phyloP scores from a whole-genome alignment of 2,329 filamentous ascomycete species.

The Knufia petricola region DNA sequence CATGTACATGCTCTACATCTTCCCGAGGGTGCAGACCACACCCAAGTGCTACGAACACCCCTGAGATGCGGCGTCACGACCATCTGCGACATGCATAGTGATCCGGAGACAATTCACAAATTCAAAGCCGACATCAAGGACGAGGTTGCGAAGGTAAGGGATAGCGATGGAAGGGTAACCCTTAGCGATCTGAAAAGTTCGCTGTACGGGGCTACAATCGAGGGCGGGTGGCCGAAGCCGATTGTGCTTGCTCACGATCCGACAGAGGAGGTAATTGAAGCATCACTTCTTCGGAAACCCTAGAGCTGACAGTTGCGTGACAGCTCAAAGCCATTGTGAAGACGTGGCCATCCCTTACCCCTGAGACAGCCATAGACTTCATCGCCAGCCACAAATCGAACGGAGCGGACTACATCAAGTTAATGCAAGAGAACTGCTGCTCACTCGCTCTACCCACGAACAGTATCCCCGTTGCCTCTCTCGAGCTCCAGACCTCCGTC shows the following conservation, averaged over 20 bases:
- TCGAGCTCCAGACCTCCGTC: conserved; percentile 32
- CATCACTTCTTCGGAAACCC: too few relatives aligned
- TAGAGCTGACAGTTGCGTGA: too few relatives aligned
- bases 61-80: conserved; percentile 22
- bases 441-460: conserved; percentile 22
- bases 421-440: conserved; percentile 24
- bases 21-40: conserved; percentile 14
- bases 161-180: conserved; percentile 12
- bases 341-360: conserved; percentile 40
- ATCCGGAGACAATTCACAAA: conserved; percentile 15
- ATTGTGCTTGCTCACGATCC: conserved; percentile 17
- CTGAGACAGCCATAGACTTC: conserved; percentile 31
- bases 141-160: conserved; percentile 14
- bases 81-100: conserved; percentile 22
- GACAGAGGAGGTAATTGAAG: conserved; percentile 27
- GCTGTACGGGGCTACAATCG: conserved; percentile 41
- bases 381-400: conserved; percentile 17
- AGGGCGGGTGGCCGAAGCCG: conserved; percentile 43
- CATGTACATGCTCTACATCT: conserved; percentile 18
- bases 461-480: conserved; percentile 18
- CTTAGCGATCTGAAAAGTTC: conserved; percentile 39
- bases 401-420: conserved; percentile 23
- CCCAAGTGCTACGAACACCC: conserved; percentile 14
- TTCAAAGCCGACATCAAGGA: conserved; percentile 13
- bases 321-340: conserved; percentile 30